Base-by-base conservation (phyloP, 1,139 yeast species). In the Candida neerlandica region DNA sequence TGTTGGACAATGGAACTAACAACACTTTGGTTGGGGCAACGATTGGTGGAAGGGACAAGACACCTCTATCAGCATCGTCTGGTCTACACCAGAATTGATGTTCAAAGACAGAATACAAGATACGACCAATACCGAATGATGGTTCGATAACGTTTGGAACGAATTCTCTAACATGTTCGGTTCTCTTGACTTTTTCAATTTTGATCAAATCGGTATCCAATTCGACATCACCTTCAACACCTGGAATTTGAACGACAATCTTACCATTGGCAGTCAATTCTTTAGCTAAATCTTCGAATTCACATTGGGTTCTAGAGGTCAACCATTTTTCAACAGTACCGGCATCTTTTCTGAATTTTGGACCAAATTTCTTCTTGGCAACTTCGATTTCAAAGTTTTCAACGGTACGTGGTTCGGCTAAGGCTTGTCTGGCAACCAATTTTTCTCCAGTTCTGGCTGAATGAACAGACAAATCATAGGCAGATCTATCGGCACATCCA, bases 401-500 rank as follows among this genome's bases (percentile, higher is more conserved):
- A 49, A 91, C 92, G 51, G 85, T 81, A 55, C 86, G 67, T 54
- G 99, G 99, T 66, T 83, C 86, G 46, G 88, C 85, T 60, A 94
- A 81, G 49, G 89, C 81, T 75, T 95, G 89, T 79, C 98, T 89
- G 45, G 94, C 99, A 52, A 91, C 92, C 64, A 95, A 79, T 72
- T 90, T 91, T 73, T 90, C 97, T 71, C 91, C 91, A 53, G 99
- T 95, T 72, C 90, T 87, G 51, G 96, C 95, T 45, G 98, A 75
- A 67, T 95, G 99, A 51, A 95, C 99, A 47, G 94, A 82, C 71
- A 95, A 83, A 74, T 95, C 99, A 68, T 91, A 95, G 42, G 99
- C 99, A 45, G 97, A 89, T 77, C 99, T 86, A 73, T 95, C 99
- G 55, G 99, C 99, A 78, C 99, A 94, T 60, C 99, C 99, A 65